These are phyloP conservation scores for Linnemannia hyalina DNA, from an alignment of 192 early-diverging fungal genomes.

Conservation along the genomic window DNA sequence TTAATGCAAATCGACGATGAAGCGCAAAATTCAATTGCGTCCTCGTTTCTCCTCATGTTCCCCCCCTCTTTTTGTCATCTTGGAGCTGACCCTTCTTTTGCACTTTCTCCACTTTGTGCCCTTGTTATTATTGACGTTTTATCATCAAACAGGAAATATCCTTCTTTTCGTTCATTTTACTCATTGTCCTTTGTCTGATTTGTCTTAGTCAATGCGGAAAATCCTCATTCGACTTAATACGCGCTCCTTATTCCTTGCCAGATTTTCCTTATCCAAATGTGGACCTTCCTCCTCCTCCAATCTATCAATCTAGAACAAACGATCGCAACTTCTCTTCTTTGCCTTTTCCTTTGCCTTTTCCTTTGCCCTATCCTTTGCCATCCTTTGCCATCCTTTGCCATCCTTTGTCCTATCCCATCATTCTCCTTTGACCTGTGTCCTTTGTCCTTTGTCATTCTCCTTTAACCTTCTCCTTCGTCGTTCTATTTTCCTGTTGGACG, in stretches of 20 bases:
- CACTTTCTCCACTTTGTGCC: too few species aligned
- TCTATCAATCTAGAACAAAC: too few species aligned
- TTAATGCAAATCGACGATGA: background rate
- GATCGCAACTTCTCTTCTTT: too few species aligned
- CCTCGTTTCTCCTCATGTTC: background rate
- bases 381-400: too few species aligned
- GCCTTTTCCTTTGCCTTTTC: background rate
- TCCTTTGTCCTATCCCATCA: background rate
- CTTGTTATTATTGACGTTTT: too few species aligned
- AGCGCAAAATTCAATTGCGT: background rate
- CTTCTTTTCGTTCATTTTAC: too few species aligned
- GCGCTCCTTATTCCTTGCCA: too few species aligned
- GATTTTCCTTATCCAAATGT: background rate
- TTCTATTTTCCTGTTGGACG: background rate
- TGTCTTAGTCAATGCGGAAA: background rate
- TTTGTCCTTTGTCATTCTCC: background rate
- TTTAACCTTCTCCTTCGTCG: background rate
- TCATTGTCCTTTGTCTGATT: too few species aligned
- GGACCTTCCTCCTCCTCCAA: background rate
- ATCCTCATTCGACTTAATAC: background rate
- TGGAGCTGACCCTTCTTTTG: too few species aligned
- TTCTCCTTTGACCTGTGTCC: background rate
- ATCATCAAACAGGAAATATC: too few species aligned
- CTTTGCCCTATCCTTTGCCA: background rate
- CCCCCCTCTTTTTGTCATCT: too few species aligned